A percentile compares a stretch with the other conserved stretches of the same genome.
phyloP scores from a whole-genome alignment of 2,329 filamentous ascomycete genomes.

The Paraphaeosphaeria minitans region DNA sequence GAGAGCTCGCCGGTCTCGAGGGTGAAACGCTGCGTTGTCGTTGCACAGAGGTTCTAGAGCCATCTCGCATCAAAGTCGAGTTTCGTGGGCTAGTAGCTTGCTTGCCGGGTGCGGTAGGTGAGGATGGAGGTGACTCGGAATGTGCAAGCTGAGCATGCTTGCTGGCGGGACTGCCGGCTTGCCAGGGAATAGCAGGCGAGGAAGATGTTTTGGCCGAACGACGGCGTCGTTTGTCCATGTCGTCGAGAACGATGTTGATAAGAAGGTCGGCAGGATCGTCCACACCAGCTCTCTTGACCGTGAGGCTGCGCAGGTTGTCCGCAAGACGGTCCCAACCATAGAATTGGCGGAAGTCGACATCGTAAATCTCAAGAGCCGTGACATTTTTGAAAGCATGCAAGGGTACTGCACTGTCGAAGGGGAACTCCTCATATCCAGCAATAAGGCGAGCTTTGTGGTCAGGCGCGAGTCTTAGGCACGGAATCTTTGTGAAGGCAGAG shows the following conservation, averaged over 20 bases:
- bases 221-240: constrained; percentile 89
- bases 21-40: constrained; percentile 81
- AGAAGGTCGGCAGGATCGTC: constrained; percentile 90
- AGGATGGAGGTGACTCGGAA: constrained; percentile 65
- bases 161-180: constrained; percentile 64
- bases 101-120: constrained; percentile 44
- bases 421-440: constrained; percentile 93
- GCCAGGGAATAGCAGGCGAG: constrained; percentile 77
- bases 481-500: constrained; percentile 98
- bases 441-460: constrained; percentile 92
- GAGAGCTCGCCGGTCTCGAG: constrained; percentile 73
- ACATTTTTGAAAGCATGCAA: constrained; percentile 98
- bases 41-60: constrained; percentile 40
- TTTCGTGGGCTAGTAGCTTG: constrained; percentile 57
- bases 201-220: constrained; percentile 85
- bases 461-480: constrained; percentile 85
- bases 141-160: constrained; percentile 70
- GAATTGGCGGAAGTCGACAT: constrained; percentile 95
- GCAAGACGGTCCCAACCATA: constrained; percentile 95
- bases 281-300: constrained; percentile 82
- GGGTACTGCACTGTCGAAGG: constrained; percentile 95
- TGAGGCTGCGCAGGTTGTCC: constrained; percentile 88
- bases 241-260: constrained; percentile 91
- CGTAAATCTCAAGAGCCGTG: constrained; percentile 89
- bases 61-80: constrained; percentile 61